A percentile compares a stretch with the other conserved stretches of the same genome.
Conservation (phyloP, 2,329 filamentous ascomycete species). For the Fusarium oxysporum region DNA sequence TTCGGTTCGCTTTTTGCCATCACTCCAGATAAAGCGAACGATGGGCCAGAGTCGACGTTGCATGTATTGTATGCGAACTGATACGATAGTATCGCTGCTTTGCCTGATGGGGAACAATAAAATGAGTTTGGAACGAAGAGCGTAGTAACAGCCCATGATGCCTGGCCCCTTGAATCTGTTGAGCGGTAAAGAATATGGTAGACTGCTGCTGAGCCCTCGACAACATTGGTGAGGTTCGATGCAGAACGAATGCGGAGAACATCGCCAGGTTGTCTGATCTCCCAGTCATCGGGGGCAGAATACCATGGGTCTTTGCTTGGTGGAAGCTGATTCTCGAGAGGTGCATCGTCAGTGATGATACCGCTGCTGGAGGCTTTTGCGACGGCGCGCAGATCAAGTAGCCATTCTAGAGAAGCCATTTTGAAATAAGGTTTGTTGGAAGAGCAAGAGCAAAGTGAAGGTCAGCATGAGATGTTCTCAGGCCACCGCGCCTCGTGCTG, state of each 20-base stretch:
- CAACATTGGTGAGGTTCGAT: conserved; percentile 24
- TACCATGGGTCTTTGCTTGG: conserved; percentile 33
- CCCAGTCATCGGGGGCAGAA: not conserved
- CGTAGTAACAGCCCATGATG: conserved; percentile 55
- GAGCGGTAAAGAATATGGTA: conserved; percentile 56
- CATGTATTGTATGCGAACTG: conserved; percentile 39
- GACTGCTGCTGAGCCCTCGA: conserved; percentile 17
- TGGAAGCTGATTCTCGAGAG: not conserved
- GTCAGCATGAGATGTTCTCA: not conserved
- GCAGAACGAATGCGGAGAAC: conserved; percentile 29
- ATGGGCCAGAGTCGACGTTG: conserved; percentile 37
- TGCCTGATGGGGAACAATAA: conserved; percentile 8
- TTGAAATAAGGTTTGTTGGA: fast-evolving
- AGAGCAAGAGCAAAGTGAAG: fast-evolving
- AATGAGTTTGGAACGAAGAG: conserved; percentile 46
- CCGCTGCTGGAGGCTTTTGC: not conserved
- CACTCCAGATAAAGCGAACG: conserved; percentile 12
- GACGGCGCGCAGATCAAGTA: not conserved
- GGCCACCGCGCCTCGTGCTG: conserved; percentile 2
- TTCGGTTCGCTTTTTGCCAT: conserved; percentile 18
- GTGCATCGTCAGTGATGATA: not conserved
- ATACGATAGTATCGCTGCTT: conserved; percentile 28
- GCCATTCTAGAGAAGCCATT: not conserved
- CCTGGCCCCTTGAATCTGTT: conserved; percentile 48
- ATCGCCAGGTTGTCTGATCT: conserved; percentile 21